Evolutionary conservation across 2,329 filamentous ascomycete genomes (phyloP).

Genomic region (Sporothrix dimorphospora): DNA sequence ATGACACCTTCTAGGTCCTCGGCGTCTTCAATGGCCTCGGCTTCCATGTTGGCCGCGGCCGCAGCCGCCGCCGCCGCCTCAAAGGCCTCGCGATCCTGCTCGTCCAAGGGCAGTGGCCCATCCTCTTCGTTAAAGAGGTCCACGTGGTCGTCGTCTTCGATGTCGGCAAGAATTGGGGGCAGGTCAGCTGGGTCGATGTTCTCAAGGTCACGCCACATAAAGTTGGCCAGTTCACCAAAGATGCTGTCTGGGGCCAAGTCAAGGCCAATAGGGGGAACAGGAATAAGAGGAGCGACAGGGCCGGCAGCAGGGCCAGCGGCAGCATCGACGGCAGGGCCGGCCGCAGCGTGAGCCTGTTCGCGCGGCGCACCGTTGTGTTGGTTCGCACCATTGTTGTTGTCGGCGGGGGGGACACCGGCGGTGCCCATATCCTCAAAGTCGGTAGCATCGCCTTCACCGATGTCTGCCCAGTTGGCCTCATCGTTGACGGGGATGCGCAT

Average conservation of each 20-base stretch:
- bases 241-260: conserved; percentile 42
- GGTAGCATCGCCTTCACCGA: neutral
- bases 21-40: conserved; percentile 77
- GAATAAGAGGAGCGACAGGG: neutral
- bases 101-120: conserved; percentile 43
- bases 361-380: neutral
- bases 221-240: conserved; percentile 55
- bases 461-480: neutral
- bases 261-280: neutral
- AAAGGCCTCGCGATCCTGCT: conserved; percentile 60
- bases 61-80: conserved; percentile 68
- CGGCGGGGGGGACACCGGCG: neutral
- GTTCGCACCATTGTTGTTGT: neutral
- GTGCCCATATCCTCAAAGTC: conserved; percentile 9
- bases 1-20: conserved; percentile 96
- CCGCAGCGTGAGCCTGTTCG: neutral
- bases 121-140: conserved; percentile 42
- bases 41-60: conserved; percentile 69
- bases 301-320: neutral
- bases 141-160: conserved; percentile 23
- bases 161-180: conserved; percentile 47
- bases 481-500: neutral
- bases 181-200: conserved; percentile 57
- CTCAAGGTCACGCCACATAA: conserved; percentile 65
- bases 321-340: no score